phyloP scores from a whole-genome alignment of 139 green algal genomes.

The Choricystis sp. region DNA sequence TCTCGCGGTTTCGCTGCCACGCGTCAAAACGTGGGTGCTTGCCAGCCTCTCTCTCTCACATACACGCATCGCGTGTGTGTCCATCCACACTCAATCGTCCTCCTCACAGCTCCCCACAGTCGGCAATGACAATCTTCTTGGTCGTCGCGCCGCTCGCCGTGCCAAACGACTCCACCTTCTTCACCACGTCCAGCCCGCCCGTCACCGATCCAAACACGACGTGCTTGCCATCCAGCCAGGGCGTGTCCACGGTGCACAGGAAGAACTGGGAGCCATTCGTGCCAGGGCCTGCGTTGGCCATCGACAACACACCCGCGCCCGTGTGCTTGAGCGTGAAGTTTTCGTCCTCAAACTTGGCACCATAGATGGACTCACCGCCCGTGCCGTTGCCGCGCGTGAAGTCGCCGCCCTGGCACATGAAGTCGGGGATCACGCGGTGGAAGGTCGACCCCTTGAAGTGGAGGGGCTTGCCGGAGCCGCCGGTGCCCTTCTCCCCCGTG shows the following conservation, averaged over 20 bases:
- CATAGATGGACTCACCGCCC: conserved; percentile 19
- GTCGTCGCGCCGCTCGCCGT: conserved; percentile 14
- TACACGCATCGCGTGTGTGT: no score
- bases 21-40: no score
- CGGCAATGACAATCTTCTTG: conserved; percentile 22
- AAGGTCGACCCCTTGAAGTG: no score
- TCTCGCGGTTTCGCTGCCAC: no score
- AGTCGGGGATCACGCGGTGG: conserved; percentile 51
- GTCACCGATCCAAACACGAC: conserved; percentile 24
- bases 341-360: conserved; percentile 7
- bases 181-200: conserved; percentile 30
- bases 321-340: conserved; percentile 27
- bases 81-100: no score
- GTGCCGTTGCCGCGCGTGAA: conserved; percentile 25
- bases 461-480: conserved; percentile 14
- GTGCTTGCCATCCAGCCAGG: conserved; percentile 48
- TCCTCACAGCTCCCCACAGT: conserved; percentile 31
- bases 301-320: conserved; percentile 60
- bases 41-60: no score
- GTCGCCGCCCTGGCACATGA: conserved; percentile 56
- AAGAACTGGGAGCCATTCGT: conserved; percentile 78
- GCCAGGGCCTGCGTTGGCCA: conserved; percentile 78
- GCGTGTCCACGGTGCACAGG: conserved; percentile 65
- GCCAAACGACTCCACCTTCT: conserved; percentile 24
- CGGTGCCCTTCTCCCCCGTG: conserved; percentile 46